Base-by-base conservation (phyloP, 257 asterid species). In the Petunia secreta region DNA sequence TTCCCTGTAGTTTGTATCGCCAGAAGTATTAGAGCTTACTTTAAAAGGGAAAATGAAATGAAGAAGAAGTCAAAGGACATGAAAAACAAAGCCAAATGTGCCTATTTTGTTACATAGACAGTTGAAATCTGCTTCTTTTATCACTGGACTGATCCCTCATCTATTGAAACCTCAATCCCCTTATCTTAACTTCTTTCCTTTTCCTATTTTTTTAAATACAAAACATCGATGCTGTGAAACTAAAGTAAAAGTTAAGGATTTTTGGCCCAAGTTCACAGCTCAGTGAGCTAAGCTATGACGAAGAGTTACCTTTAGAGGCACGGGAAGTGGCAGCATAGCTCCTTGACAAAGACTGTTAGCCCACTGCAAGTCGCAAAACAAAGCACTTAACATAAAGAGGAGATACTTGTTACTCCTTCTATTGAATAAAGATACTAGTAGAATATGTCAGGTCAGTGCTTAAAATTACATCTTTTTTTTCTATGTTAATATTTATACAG, bases 291-390 rank as follows among this genome's bases (percentile, higher is more conserved):
- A 25, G 25, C 25, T 25, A 71, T 50, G 6, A 34, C 60, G 44
- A 81, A 63, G 65, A 83, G 87, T 57, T 78, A 95, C 98, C 98
- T 91, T 95, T 13, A 95, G 88, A 66, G 98, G 98, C 86, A 89
- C n/a, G 0, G 97, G 94, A 74, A 95, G 93, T 57, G 98, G 98
- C 87, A 95, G 64, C 82, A 88, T 91, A 74, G 99, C 95, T 77
- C 98, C 97, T 85, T 95, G 99, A 91, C 92, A 85, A 14, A 95
- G 89, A 81, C 98, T 95, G 90, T 93, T 95, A 5, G 95, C 97
- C 98, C 98, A 95, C 99, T 93, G 97, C 52, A 83, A 77, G 6
- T 52, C 82, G 81, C 15, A 78, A 76, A 46, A 15, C 25, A 36
- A 79, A 75, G 39, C 38, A 53, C 44, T 46, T 67, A 71, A 71